These are phyloP conservation scores for Tricladium varicosporioides DNA, from an alignment of 2,329 filamentous ascomycete species.

Conservation along the genomic window DNA sequence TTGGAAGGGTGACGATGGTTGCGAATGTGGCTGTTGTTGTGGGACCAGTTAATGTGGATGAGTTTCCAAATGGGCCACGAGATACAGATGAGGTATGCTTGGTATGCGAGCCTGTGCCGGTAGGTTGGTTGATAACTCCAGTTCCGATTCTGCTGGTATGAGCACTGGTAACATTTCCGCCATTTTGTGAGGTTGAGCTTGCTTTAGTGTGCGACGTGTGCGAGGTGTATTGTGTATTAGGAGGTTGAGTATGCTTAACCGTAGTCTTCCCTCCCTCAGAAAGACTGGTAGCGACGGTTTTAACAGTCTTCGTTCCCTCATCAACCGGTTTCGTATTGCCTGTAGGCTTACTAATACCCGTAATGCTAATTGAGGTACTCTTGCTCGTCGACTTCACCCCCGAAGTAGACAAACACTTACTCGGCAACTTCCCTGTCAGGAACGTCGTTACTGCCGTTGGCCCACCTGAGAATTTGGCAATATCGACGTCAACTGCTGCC, in stretches of 20 bases:
- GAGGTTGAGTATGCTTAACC: too few relatives aligned
- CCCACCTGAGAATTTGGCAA: constrained; percentile 4
- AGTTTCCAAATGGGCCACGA: neutral
- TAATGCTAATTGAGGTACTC: too few relatives aligned
- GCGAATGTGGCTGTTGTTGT: neutral
- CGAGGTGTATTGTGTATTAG: too few relatives aligned
- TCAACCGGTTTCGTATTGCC: too few relatives aligned
- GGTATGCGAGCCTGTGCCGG: neutral
- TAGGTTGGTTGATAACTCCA: neutral
- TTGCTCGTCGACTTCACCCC: neutral
- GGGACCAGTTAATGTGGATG: neutral
- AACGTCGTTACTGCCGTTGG: constrained; percentile 12
- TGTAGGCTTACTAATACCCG: too few relatives aligned
- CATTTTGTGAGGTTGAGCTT: too few relatives aligned
- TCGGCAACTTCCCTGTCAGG: constrained; percentile 6
- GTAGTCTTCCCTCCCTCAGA: too few relatives aligned
- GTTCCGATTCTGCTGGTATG: too few relatives aligned
- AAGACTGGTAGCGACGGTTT: too few relatives aligned
- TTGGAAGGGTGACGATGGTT: neutral
- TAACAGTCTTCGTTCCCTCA: too few relatives aligned
- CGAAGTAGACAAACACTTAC: constrained; percentile 1
- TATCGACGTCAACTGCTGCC: constrained; percentile 8
- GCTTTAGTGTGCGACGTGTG: too few relatives aligned
- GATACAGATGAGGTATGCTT: neutral
- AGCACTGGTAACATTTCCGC: too few relatives aligned